Evolutionary conservation across 2,329 filamentous ascomycete genomes (phyloP), one percentile per base, ranked within the genome.

Genomic region (Metarhizium humberi): DNA sequence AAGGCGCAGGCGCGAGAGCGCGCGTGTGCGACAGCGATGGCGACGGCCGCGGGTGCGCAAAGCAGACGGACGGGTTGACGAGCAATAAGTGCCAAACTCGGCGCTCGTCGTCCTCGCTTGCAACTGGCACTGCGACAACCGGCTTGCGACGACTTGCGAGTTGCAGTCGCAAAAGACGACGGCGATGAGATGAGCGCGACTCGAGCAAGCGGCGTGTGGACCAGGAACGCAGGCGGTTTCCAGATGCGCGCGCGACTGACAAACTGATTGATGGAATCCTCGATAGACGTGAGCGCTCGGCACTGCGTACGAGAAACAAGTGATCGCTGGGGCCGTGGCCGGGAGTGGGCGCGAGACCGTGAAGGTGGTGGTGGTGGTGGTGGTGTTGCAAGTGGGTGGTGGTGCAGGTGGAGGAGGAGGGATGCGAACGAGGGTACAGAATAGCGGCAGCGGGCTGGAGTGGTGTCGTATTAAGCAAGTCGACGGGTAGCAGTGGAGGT

Each of bases 321-420:
- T 20, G 50, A 52, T 50, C 14, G 53, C 56, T 55, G 53, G 53
- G 50, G 51, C 51, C 53, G 40, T 55, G 60, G 57, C 61, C 56
- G 59, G 56, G 57, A 57, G 59, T 58, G 59, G 56, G 56, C 55
- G 57, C 52, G 59, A 56, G 59, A 57, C 43, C 43, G 47, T 45
- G 54, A 51, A 50, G 34, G 25, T 20, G 40, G 55, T 36, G 48
- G 56, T 48, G 55, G 51, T 58, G 60, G 55, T 58, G 58, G 58
- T 57, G 55, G 53, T 59, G 54, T 50, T 56, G 55, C 52, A 49
- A 50, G 42, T 52, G 30, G 57, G 48, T 62, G 58, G 57, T 60
- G 60, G 57, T 59, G 58, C 54, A 56, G 51, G 50, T 55, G 60
- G 56, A 53, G 59, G 57, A 56, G 60, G 56, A 55, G 56, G 51